Conservation (phyloP, 208 protist genomes). For the Leptomonas pyrrhocoris region DNA sequence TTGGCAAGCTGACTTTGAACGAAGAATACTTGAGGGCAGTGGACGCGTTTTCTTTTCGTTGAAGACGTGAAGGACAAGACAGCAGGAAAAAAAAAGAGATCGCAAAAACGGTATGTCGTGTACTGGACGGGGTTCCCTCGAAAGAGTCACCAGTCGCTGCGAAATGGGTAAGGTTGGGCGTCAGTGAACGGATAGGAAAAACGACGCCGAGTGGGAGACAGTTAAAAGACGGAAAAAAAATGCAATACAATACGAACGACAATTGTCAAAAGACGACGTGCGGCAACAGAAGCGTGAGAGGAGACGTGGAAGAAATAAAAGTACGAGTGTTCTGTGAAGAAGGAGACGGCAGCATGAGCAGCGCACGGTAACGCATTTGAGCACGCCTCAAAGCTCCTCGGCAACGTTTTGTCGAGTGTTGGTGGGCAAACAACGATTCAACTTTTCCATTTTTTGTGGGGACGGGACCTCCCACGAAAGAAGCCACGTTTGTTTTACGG, state of each 20-base stretch:
- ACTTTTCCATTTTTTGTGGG: too few relatives aligned
- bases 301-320: too few relatives aligned
- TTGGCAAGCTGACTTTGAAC: not conserved
- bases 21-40: not conserved
- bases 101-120: constrained; percentile 5
- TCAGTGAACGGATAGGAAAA: not conserved
- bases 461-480: too few relatives aligned
- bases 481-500: too few relatives aligned
- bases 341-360: too few relatives aligned
- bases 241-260: not conserved
- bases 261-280: not conserved
- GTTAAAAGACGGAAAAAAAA: constrained; percentile 7
- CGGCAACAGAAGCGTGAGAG: not conserved
- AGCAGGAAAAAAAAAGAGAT: not conserved
- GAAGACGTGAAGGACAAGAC: not conserved
- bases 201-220: not conserved
- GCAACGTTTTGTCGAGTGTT: too few relatives aligned
- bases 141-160: constrained; percentile 21
- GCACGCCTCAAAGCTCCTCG: too few relatives aligned
- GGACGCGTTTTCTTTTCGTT: not conserved
- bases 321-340: too few relatives aligned
- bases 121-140: constrained; percentile 21
- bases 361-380: too few relatives aligned
- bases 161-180: not conserved
- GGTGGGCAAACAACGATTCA: too few relatives aligned